Base-by-base conservation (phyloP, 108 stramenopile genomes). In the Cylindrotheca fusiformis region DNA sequence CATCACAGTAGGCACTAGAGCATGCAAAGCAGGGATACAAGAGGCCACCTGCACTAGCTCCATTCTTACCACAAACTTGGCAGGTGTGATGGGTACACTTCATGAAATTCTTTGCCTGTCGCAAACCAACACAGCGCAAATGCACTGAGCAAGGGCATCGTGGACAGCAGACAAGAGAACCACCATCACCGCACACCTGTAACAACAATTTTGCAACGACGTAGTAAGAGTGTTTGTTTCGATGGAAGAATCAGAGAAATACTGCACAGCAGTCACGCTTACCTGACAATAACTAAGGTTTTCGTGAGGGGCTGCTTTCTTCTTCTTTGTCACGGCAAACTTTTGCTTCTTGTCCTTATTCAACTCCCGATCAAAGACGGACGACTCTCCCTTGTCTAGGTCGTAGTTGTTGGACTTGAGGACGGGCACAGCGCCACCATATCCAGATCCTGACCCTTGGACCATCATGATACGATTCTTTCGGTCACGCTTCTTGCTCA, bases 71-170 rank as follows among this genome's bases (percentile, higher is more conserved):
- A 54, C 96, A 96, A 1, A 25, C 47, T 20, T 31, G 31, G 61
- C 96, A 96, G 28, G 55, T 58, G 75, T 96, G 96, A 52, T 96
- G 96, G 4, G 80, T 72, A 47, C 96, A 96, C 18, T 41, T 66
- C n/a, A 53, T 56, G 51, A 74, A 81, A 2, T 74, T 58, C 41
- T 64, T 54, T 50, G 61, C 55, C n/a, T 52, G 26, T 24, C 3
- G 18, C 18, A 79, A 25, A 19, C 81, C 85, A 58, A 55, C 68
- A 60, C 86, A 83, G 14, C 45, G 3, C 12, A 55, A 41, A 49
- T 89, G 88, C 0, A 76, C 63, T 27, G 75, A 77, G 6, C 76
- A 46, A 3, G 88, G 88, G 58, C 88, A 89, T 12, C 66, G 53
- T 23, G 84, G 77, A 58, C 93, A 94, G 31, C 68, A 67, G 29